Conservation (phyloP, 441 rosid species). For the Erodium moschatum region DNA sequence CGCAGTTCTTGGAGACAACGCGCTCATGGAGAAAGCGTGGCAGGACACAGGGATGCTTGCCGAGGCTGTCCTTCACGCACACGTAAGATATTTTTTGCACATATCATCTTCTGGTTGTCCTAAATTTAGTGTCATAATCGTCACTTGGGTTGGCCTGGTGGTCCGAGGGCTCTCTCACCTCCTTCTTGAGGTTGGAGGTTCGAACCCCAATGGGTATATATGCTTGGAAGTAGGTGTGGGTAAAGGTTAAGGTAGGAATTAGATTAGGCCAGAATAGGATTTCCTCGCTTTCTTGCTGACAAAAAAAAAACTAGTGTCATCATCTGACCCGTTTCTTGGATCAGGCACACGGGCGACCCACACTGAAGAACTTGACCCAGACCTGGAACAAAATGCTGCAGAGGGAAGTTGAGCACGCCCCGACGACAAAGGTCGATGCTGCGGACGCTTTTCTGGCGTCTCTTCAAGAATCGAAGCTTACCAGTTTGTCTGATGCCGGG, state of each 20-base stretch:
- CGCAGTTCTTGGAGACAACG: slow-evolving; percentile 90
- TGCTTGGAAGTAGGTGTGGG: too few relatives aligned
- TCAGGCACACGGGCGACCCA: slow-evolving; percentile 96
- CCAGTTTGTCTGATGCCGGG: slow-evolving; percentile 76
- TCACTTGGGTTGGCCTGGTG: too few relatives aligned
- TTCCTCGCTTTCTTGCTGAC: too few relatives aligned
- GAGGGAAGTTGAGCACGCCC: slow-evolving; percentile 72
- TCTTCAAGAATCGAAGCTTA: slow-evolving; percentile 80
- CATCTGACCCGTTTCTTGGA: slow-evolving; percentile 15
- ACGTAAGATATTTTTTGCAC: slow-evolving; percentile 33
- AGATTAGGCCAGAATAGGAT: too few relatives aligned
- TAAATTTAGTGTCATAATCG: too few relatives aligned
- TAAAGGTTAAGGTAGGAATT: too few relatives aligned
- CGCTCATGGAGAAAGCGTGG: slow-evolving; percentile 98
- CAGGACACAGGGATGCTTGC: slow-evolving; percentile 99
- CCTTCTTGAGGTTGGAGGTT: too few relatives aligned
- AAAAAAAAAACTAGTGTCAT: slow-evolving; percentile 11
- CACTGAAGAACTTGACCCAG: slow-evolving; percentile 76
- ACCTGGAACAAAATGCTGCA: slow-evolving; percentile 83
- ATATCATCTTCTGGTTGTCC: too few relatives aligned
- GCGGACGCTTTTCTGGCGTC: slow-evolving; percentile 89
- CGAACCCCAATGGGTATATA: too few relatives aligned
- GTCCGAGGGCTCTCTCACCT: too few relatives aligned
- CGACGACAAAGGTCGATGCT: slow-evolving; percentile 70
- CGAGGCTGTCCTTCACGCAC: slow-evolving; percentile 95